phyloP scores from a whole-genome alignment of 2,329 filamentous ascomycete species.

The Sporothrix euskadiensis region DNA sequence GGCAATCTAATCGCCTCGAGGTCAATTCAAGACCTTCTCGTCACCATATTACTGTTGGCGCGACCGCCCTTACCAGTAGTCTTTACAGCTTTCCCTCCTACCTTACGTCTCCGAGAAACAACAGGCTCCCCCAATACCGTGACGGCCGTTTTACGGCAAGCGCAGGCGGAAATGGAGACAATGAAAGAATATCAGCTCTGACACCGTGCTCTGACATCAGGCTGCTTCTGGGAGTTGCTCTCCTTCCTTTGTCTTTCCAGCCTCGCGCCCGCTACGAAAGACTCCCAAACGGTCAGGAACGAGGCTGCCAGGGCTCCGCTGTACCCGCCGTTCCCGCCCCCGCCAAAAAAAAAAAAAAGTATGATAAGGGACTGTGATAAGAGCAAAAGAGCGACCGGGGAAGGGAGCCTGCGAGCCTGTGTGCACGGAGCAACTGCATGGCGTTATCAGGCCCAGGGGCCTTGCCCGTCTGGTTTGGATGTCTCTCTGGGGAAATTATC shows the following conservation, averaged over 20 bases:
- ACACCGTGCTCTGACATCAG: neutral
- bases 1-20: neutral
- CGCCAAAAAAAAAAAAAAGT: slow-evolving; percentile 14
- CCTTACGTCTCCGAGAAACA: neutral
- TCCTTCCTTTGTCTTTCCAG: neutral
- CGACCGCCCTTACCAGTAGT: too few relatives aligned
- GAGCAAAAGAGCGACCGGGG: neutral
- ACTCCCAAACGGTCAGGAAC: neutral
- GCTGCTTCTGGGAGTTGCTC: neutral
- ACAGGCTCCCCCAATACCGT: neutral
- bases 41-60: neutral
- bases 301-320: slow-evolving; percentile 17
- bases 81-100: neutral
- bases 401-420: neutral
- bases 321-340: slow-evolving; percentile 24
- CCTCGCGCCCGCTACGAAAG: neutral
- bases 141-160: too few relatives aligned
- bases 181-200: neutral
- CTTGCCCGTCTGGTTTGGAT: neutral
- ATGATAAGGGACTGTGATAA: slow-evolving; percentile 12
- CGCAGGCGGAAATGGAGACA: neutral
- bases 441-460: slow-evolving; percentile 8
- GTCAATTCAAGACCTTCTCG: neutral
- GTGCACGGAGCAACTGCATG: slow-evolving; percentile 21
- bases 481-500: neutral